These are phyloP conservation scores for Tephrocybe sp. DNA, from an alignment of 768 basidiomycete genomes.

Conservation along the genomic window DNA sequence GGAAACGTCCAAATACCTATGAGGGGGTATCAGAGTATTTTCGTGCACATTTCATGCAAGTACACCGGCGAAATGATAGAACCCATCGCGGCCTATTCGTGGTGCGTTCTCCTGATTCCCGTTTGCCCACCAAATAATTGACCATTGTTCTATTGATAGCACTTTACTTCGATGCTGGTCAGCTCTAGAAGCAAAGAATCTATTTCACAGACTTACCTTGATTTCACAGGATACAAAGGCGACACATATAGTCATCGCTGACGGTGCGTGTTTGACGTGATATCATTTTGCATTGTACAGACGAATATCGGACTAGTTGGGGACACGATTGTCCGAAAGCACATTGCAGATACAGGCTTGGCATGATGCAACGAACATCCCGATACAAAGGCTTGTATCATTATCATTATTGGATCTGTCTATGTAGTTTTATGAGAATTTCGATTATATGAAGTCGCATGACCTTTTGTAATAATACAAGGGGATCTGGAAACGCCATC, in stretches of 20 bases:
- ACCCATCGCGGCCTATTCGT: conserved; percentile 75
- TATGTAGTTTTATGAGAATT: not conserved
- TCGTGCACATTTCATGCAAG: conserved; percentile 80
- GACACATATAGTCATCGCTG: conserved; percentile 60
- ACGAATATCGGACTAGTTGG: conserved; percentile 39
- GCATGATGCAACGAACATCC: conserved; percentile 16
- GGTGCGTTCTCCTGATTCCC: conserved; percentile 36
- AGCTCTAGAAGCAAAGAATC: not conserved
- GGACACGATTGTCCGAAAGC: conserved; percentile 62
- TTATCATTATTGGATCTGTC: not conserved
- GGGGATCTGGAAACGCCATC: no score
- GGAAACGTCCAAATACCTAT: conserved; percentile 71
- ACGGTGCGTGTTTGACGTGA: conserved; percentile 40
- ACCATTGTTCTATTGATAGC: conserved; percentile 34
- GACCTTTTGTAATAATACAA: no score
- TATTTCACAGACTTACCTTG: not conserved
- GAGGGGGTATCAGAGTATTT: conserved; percentile 82
- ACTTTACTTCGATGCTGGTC: conserved; percentile 71
- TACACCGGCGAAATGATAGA: conserved; percentile 73
- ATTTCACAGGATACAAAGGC: conserved; percentile 56
- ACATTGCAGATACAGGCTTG: conserved; percentile 51
- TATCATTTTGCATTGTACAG: not conserved
- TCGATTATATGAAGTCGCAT: no score
- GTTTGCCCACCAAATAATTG: conserved; percentile 10
- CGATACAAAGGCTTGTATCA: not conserved